A percentile compares a stretch with the other conserved stretches of the same genome.
Evolutionary conservation across 164 flowering plant genomes (phyloP).

Genomic region (Echeveria elegans): DNA sequence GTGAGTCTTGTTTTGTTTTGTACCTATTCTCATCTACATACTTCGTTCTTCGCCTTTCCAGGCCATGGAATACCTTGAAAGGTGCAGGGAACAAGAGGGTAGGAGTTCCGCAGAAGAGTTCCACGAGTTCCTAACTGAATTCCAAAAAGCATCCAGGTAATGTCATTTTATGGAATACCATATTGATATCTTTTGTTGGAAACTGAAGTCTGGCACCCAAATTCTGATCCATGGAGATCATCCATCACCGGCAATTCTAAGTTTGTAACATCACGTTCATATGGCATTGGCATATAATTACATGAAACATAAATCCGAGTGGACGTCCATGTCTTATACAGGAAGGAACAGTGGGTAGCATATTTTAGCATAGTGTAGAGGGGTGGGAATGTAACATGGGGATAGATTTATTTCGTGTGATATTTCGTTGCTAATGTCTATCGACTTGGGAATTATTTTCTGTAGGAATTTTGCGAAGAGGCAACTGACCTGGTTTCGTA

Average conservation of each 20-base stretch:
- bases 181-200: neutral
- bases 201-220: neutral
- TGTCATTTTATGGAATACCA: neutral
- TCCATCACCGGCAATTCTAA: neutral
- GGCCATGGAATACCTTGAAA: conserved; percentile 84
- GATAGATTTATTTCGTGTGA: no score
- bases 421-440: no score
- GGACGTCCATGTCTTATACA: no score
- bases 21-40: neutral
- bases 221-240: neutral
- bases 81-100: conserved; percentile 57
- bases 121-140: conserved; percentile 48
- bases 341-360: no score
- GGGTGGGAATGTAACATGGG: no score
- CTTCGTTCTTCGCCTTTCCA: conserved; percentile 16
- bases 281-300: neutral
- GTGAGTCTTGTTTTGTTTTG: neutral
- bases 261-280: neutral
- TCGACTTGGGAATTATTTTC: neutral
- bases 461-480: conserved; percentile 94
- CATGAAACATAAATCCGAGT: neutral
- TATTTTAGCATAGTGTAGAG: no score
- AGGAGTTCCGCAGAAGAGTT: conserved; percentile 65
- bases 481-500: conserved; percentile 94
- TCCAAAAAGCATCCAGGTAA: conserved; percentile 90